Evolutionary conservation across 768 basidiomycete species (phyloP).

Genomic region (Tricholoma furcatifolium): DNA sequence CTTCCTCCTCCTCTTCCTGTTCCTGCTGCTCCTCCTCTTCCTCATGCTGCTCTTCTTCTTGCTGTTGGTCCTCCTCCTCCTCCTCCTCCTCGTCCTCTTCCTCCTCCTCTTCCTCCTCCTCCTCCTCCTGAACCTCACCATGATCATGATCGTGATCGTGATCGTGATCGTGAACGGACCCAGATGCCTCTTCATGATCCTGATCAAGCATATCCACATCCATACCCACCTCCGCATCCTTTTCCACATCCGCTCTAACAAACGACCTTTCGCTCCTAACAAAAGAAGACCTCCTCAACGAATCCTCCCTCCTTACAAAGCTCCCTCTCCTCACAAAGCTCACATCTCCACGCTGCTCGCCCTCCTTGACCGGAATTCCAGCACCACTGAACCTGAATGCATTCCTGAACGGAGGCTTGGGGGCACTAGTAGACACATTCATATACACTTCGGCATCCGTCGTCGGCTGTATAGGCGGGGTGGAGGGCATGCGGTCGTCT

Average conservation of each 20-base stretch:
- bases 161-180: too few relatives aligned
- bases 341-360: neutral
- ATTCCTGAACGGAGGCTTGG: conserved; percentile 23
- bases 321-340: too few relatives aligned
- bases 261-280: conserved; percentile 16
- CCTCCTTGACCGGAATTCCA: conserved; percentile 16
- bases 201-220: conserved; percentile 7
- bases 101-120: neutral
- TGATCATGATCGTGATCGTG: neutral
- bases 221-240: too few relatives aligned
- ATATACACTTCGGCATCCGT: too few relatives aligned
- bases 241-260: conserved; percentile 40
- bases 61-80: too few relatives aligned
- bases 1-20: neutral
- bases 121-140: neutral
- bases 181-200: too few relatives aligned
- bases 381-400: conserved; percentile 17
- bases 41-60: too few relatives aligned
- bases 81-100: neutral
- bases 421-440: conserved; percentile 14
- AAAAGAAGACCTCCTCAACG: too few relatives aligned
- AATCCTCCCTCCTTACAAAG: too few relatives aligned
- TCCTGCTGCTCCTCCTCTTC: too few relatives aligned
- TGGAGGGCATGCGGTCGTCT: conserved; percentile 51
- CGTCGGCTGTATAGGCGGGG: conserved; percentile 37